These are phyloP conservation scores for Pythium rishiriense DNA, from an alignment of 352 stramenopile species.

Conservation along the genomic window DNA sequence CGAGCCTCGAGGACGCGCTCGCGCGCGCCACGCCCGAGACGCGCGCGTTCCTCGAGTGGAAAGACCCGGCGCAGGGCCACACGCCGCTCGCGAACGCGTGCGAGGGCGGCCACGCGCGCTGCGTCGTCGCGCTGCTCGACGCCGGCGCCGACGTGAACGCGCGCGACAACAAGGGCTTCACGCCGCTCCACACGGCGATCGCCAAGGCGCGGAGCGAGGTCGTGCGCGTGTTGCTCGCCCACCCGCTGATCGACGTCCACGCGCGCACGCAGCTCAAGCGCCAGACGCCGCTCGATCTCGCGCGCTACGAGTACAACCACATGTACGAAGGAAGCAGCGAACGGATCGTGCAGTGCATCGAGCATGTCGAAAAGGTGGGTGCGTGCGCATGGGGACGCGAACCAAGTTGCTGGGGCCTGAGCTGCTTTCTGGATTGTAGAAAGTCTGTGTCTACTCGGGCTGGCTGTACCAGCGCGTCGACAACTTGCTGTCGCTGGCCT, in stretches of 20 bases:
- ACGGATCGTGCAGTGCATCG: conserved; percentile 66
- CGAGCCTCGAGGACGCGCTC: conserved; percentile 48
- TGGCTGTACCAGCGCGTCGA: conserved; percentile 84
- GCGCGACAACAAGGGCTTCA: conserved; percentile 58
- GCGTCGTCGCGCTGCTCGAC: conserved; percentile 53
- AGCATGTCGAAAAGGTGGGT: conserved; percentile 77
- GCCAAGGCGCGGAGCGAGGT: conserved; percentile 63
- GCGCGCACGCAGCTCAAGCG: conserved; percentile 49
- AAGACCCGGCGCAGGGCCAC: conserved; percentile 58
- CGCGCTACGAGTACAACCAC: conserved; percentile 51
- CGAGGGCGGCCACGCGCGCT: conserved; percentile 58
- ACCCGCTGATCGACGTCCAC: conserved; percentile 49
- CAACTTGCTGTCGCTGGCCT: conserved; percentile 78
- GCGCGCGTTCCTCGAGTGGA: conserved; percentile 69
- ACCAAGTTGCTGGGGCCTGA: not conserved
- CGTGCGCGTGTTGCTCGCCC: conserved; percentile 63
- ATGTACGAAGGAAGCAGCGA: conserved; percentile 36
- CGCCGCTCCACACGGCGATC: conserved; percentile 68
- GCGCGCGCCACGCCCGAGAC: conserved; percentile 54
- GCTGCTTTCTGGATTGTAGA: no score
- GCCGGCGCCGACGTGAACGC: conserved; percentile 60
- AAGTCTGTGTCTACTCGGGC: conserved; percentile 78
- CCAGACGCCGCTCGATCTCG: conserved; percentile 74
- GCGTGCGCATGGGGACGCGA: not conserved
- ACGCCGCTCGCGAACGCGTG: conserved; percentile 71